A percentile compares a stretch with the other conserved stretches of the same genome.
phyloP scores from a whole-genome alignment of 2,329 filamentous ascomycete species.

The Ceratocystis albifundus region DNA sequence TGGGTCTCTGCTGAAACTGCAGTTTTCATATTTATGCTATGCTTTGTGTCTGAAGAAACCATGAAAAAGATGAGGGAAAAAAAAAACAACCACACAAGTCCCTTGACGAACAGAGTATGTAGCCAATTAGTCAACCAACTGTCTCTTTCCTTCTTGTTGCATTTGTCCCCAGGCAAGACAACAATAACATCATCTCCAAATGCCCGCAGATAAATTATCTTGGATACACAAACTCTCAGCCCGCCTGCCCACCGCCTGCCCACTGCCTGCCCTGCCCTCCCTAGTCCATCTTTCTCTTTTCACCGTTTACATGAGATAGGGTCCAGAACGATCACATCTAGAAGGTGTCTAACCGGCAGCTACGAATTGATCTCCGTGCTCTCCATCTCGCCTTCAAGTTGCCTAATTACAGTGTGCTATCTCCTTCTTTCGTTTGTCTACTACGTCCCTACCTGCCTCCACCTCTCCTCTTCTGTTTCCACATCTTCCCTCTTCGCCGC shows the following conservation, averaged over 20 bases:
- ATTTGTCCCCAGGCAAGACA: not conserved
- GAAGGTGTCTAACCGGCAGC: not conserved
- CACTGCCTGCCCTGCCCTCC: not conserved
- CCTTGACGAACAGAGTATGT: too few relatives aligned
- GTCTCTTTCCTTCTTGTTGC: not conserved
- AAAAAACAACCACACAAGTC: too few relatives aligned
- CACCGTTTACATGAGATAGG: too few relatives aligned
- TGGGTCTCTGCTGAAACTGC: not conserved
- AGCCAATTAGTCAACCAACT: not conserved
- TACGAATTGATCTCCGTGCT: not conserved
- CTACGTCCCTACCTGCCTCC: not conserved
- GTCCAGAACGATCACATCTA: not conserved
- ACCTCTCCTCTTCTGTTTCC: not conserved
- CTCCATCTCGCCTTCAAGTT: not conserved
- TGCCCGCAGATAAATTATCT: not conserved
- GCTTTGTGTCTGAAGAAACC: not conserved
- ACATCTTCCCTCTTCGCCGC: not conserved
- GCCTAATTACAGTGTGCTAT: not conserved
- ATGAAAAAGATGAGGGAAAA: not conserved
- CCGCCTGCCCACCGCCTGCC: not conserved
- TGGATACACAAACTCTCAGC: constrained; percentile 1
- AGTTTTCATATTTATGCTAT: too few relatives aligned
- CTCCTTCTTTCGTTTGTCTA: not conserved
- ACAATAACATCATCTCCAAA: not conserved
- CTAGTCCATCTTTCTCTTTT: too few relatives aligned